These are phyloP conservation scores for Xanthoconium separans DNA, from an alignment of 1,284 basidiomycete species.

Conservation along the genomic window DNA sequence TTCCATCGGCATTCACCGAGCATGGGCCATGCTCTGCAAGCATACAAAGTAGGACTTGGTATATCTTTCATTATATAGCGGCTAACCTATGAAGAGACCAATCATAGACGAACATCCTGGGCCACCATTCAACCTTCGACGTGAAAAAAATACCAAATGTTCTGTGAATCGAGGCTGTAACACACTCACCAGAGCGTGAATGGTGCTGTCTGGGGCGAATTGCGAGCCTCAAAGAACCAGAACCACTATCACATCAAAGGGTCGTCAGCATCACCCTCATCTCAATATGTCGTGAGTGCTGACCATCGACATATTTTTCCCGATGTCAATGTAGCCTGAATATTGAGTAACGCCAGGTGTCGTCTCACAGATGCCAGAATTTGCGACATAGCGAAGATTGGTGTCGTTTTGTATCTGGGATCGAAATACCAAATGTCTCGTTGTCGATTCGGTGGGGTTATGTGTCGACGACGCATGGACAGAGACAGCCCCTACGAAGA, in stretches of 20 bases:
- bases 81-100: conserved; percentile 41
- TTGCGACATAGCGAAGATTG: conserved; percentile 51
- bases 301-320: conserved; percentile 61
- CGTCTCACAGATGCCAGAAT: conserved; percentile 74
- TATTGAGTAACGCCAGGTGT: conserved; percentile 66
- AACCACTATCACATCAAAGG: conserved; percentile 48
- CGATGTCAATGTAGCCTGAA: conserved; percentile 66
- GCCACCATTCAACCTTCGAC: conserved; percentile 36
- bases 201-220: conserved; percentile 57
- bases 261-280: conserved; percentile 1
- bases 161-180: not conserved
- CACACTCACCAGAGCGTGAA: conserved; percentile 59
- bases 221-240: conserved; percentile 69
- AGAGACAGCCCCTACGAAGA: not conserved
- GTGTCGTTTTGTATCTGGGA: conserved; percentile 23
- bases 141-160: not conserved
- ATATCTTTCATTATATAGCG: not conserved
- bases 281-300: conserved; percentile 7
- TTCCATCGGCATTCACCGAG: conserved; percentile 25
- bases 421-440: conserved; percentile 5
- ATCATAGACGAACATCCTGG: conserved; percentile 45
- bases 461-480: not conserved
- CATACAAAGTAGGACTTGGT: not conserved
- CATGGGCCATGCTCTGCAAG: conserved; percentile 31
- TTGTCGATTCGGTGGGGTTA: not conserved